Conservation (phyloP, 2,329 filamentous ascomycete species). For the Cercospora brassicicola region DNA sequence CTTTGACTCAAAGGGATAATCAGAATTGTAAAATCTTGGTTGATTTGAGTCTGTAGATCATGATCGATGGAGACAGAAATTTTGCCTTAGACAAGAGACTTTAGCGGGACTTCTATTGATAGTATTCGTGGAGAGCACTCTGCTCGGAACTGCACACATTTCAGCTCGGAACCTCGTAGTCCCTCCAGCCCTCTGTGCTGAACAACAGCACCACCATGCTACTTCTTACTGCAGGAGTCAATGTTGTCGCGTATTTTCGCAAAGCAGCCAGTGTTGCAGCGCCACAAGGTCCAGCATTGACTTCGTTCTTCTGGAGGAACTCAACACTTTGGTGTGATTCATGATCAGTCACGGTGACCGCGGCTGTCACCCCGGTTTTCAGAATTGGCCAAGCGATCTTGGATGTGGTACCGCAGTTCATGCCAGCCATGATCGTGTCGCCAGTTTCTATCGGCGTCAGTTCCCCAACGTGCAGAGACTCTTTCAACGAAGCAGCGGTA, state of each 20-base stretch:
- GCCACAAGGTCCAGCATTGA: constrained; percentile 64
- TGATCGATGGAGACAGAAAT: background rate
- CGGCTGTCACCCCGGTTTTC: constrained; percentile 59
- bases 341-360: constrained; percentile 60
- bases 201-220: constrained; percentile 65
- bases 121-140: background rate
- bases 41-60: constrained; percentile 6
- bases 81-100: background rate
- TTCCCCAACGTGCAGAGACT: constrained; percentile 53
- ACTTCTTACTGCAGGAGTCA: constrained; percentile 43
- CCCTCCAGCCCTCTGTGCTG: constrained; percentile 63
- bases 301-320: constrained; percentile 51
- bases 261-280: constrained; percentile 61
- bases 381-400: constrained; percentile 64
- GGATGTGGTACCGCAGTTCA: constrained; percentile 71
- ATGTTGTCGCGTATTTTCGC: constrained; percentile 43
- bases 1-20: constrained; percentile 9
- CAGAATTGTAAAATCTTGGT: constrained; percentile 18
- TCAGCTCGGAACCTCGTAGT: constrained; percentile 47
- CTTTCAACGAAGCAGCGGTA: constrained; percentile 60
- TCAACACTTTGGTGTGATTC: constrained; percentile 62
- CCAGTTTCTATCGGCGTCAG: constrained; percentile 55
- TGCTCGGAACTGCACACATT: background rate
- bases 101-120: background rate
- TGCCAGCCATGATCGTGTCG: constrained; percentile 70